phyloP scores from a whole-genome alignment of 495 filamentous ascomycete species.

The Neurospora sp. region DNA sequence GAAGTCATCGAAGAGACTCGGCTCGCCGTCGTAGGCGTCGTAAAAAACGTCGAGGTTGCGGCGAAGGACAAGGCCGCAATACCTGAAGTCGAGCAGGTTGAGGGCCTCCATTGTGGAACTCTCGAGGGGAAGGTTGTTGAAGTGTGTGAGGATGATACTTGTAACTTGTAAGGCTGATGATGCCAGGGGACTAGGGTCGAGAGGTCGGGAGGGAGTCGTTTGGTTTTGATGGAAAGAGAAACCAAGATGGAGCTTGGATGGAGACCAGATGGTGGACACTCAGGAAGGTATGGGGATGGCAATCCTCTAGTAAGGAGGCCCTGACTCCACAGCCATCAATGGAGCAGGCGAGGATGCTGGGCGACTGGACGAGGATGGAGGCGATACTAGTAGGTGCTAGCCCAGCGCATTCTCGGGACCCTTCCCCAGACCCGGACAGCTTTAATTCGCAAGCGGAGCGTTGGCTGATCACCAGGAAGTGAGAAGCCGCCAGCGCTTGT shows the following conservation, averaged over 20 bases:
- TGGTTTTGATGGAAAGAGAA: not conserved
- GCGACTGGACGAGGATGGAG: not conserved
- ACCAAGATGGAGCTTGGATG: not conserved
- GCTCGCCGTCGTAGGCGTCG: not conserved
- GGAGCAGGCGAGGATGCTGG: not conserved
- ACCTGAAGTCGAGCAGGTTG: not conserved
- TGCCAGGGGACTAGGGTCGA: not conserved
- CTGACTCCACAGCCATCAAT: not conserved
- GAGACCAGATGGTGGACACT: not conserved
- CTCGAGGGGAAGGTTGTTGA: not conserved
- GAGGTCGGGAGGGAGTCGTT: not conserved
- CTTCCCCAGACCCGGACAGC: not conserved
- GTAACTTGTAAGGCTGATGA: not conserved
- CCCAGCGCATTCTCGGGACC: not conserved
- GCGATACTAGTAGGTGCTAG: not conserved
- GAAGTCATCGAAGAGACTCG: not conserved
- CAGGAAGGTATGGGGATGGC: not conserved
- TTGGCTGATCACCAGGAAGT: not conserved
- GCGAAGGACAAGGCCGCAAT: not conserved
- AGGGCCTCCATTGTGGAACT: not conserved
- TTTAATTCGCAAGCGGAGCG: not conserved
- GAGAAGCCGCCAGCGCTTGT: not conserved
- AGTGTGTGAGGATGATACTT: not conserved
- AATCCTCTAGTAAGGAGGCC: not conserved
- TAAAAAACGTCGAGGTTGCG: not conserved